Evolutionary conservation across 2,329 filamentous ascomycete genomes (phyloP).

Genomic region (Dactylellina sp.): DNA sequence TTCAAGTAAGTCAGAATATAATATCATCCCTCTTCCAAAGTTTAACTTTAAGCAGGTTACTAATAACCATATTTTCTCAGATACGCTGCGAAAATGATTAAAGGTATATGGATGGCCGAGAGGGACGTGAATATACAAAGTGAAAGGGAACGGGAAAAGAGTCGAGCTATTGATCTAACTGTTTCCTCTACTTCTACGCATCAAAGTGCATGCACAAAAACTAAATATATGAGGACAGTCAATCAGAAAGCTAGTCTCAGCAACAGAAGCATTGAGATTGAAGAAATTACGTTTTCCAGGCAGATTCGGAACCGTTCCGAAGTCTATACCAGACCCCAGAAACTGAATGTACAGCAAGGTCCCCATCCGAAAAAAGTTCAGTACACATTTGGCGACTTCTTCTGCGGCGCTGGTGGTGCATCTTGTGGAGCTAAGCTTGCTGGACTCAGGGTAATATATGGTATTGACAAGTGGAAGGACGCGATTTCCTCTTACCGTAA

Average conservation of each 20-base stretch:
- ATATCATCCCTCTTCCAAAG: no score
- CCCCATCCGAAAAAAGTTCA: constrained; percentile 58
- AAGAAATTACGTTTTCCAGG: not conserved
- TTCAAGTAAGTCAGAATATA: constrained; percentile 33
- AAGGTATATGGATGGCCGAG: not conserved
- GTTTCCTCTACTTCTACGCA: no score
- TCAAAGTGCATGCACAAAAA: no score
- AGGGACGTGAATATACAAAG: no score
- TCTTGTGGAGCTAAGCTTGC: constrained; percentile 73
- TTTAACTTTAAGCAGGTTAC: no score
- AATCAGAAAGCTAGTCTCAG: no score
- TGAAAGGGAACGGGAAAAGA: no score
- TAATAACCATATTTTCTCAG: constrained; percentile 12
- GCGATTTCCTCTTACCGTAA: constrained; percentile 71
- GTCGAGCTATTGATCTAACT: no score
- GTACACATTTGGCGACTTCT: constrained; percentile 78
- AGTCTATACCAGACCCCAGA: not conserved
- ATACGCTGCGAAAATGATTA: constrained; percentile 13
- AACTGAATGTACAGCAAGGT: no score
- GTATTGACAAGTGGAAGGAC: constrained; percentile 72
- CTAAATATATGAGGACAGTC: no score
- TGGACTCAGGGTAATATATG: constrained; percentile 72
- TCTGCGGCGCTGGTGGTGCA: constrained; percentile 78
- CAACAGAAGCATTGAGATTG: no score
- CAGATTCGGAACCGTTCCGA: not conserved